Percentiles rank a stretch among this genome's conserved stretches.
Evolutionary conservation across 176 grass and related monocot genomes (phyloP).

Genomic region (bread wheat (Triticum aestivum)): IWGSC_CS_RefSeq_v2.1 NC_057797.1:721834378-721834877

Average conservation of each 20-base stretch:
- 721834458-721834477: background rate
- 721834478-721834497: background rate
- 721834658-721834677: background rate
- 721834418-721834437: background rate
- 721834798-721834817: too few relatives aligned
- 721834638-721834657: background rate
- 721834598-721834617: background rate
- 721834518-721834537: background rate
- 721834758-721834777: too few relatives aligned
- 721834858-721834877: too few relatives aligned
- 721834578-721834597: background rate
- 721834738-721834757: background rate
- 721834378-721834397: background rate
- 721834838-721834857: too few relatives aligned
- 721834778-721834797: too few relatives aligned
- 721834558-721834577: background rate
- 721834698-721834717: background rate
- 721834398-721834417: background rate
- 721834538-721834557: slow-evolving; percentile 20
- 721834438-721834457: too few relatives aligned
- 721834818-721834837: too few relatives aligned
- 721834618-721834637: slow-evolving; percentile 18
- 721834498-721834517: background rate
- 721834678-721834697: background rate
- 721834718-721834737: background rate